phyloP scores from a whole-genome alignment of 1,284 basidiomycete genomes.

The Heterobasidion annosum region DNA sequence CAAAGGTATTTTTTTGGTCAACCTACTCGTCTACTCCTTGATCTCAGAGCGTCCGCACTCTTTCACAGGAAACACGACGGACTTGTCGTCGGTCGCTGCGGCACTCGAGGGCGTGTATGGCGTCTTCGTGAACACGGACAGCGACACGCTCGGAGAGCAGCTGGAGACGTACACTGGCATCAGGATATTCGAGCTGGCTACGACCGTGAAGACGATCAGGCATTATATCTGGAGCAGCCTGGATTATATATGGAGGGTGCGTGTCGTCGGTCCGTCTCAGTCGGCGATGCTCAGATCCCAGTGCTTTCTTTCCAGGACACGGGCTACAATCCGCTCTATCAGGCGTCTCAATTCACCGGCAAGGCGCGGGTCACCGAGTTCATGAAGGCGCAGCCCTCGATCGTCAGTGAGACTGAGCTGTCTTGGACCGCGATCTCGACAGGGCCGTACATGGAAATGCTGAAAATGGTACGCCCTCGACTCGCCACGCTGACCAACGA shows the following conservation, averaged over 20 bases:
- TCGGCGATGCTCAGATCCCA: neutral
- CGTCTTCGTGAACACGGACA: constrained; percentile 36
- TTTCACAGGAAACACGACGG: constrained; percentile 22
- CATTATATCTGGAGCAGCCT: constrained; percentile 42
- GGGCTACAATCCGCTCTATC: constrained; percentile 18
- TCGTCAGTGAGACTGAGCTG: constrained; percentile 23
- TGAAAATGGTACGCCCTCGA: constrained; percentile 22
- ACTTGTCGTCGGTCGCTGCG: constrained; percentile 20
- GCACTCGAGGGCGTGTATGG: constrained; percentile 35
- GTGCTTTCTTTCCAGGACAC: constrained; percentile 10
- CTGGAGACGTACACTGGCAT: constrained; percentile 33
- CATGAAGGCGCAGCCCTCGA: constrained; percentile 30
- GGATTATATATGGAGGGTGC: constrained; percentile 34
- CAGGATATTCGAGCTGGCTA: constrained; percentile 38
- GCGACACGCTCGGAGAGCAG: constrained; percentile 35
- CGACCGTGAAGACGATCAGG: constrained; percentile 22
- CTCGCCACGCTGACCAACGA: neutral
- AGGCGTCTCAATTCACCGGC: constrained; percentile 30
- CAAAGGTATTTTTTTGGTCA: constrained; percentile 20
- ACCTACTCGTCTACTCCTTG: neutral
- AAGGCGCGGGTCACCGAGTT: constrained; percentile 37
- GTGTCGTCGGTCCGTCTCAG: neutral
- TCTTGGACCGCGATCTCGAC: constrained; percentile 32
- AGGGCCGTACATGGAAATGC: constrained; percentile 38
- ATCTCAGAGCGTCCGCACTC: neutral